Base-by-base conservation (phyloP, 768 basidiomycete species). In the Tylopilus sp. region DNA sequence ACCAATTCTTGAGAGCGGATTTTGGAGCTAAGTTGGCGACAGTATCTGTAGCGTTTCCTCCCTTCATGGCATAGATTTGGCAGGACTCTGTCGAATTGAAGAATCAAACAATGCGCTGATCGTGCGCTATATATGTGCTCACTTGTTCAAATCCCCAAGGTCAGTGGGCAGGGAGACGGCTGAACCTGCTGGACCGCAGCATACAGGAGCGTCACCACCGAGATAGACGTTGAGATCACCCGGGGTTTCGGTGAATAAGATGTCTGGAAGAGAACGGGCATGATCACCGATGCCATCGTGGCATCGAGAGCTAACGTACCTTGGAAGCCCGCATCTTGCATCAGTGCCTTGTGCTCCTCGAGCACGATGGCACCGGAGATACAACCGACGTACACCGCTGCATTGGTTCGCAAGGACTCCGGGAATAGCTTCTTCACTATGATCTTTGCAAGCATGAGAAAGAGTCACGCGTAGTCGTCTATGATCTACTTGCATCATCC, bases 21-120 rank as follows among this genome's bases (percentile, higher is more conserved):
- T 17, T 26, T 6, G 54, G 51, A 8, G 35, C 47, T 0, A 57
- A 31, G 18, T 47, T 30, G 3, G 43, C 13, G 10, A 38, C 15
- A 23, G 3, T 28, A 28, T 28, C 28, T 8, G n/a, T 17, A 18
- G 42, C 2, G 18, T 9, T 36, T 2, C 53, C 54, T 2, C 63
- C 53, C 52, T 81, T 81, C 17, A 58, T 44, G 4, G 77, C 78
- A 31, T 73, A 75, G 18, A 82, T 74, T 44, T 75, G 73, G 62
- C 71, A 81, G 3, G 78, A 76, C 8, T 65, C 77, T 79, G 51
- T 35, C 10, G 40, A n/a, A 40, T 38, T 10, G 40, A 13, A 18
- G 23, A 26, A 41, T 49, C 13, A 28, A 33, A 7, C 15, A 23
- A 49, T 31, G 18, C 11, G 18, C 17, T 8, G 36, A 22, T 50